Percentiles rank a stretch among this genome's conserved stretches.
Evolutionary conservation across 495 filamentous ascomycete genomes (phyloP).

Genomic region (Penicillium verhagenii): DNA sequence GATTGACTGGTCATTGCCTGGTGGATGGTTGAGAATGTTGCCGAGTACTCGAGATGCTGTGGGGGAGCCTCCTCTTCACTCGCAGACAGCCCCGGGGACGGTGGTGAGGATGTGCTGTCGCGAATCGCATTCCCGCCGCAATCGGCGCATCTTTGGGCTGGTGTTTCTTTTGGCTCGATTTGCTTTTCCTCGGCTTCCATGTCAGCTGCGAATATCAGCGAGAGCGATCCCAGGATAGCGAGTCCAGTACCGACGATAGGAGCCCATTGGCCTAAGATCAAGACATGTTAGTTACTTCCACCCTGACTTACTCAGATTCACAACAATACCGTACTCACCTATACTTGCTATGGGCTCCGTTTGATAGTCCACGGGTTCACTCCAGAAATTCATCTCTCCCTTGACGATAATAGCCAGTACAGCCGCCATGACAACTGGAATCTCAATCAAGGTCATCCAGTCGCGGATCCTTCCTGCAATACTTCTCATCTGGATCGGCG

Average conservation of each 20-base stretch:
- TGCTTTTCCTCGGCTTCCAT: conserved; percentile 23
- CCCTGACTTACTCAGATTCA: too few relatives aligned
- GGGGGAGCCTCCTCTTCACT: not conserved
- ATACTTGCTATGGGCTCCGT: conserved; percentile 56
- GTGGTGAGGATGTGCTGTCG: not conserved
- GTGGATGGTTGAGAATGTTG: conserved; percentile 3
- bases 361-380: conserved; percentile 45
- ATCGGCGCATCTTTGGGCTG: not conserved
- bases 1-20: conserved; percentile 14
- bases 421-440: conserved; percentile 53
- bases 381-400: conserved; percentile 61
- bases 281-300: not conserved
- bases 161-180: not conserved
- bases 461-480: conserved; percentile 44
- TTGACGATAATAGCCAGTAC: conserved; percentile 54
- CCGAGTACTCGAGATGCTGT: not conserved
- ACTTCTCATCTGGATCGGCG: conserved; percentile 43
- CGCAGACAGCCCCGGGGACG: not conserved
- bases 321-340: conserved; percentile 31
- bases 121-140: conserved; percentile 1
- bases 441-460: conserved; percentile 48
- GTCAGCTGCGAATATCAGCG: conserved; percentile 43
- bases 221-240: conserved; percentile 54
- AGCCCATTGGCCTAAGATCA: conserved; percentile 50
- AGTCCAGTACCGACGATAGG: conserved; percentile 54